Conservation (phyloP, 768 basidiomycete species). For the Podaxis carcinomalis region DNA sequence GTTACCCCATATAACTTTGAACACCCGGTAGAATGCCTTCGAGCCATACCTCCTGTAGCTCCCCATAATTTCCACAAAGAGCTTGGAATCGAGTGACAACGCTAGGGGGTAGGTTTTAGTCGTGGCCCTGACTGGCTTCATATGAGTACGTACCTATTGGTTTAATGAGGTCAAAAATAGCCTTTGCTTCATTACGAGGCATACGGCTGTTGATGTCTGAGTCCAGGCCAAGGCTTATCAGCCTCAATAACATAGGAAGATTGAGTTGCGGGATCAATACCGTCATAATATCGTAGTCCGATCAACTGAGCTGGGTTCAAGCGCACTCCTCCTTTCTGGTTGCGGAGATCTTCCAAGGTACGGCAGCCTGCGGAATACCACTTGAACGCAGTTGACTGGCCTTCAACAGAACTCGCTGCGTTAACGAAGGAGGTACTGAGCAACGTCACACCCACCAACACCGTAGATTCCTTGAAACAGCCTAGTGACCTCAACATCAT, state of each 20-base stretch:
- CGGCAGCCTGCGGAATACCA: constrained; percentile 79
- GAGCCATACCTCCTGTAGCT: constrained; percentile 67
- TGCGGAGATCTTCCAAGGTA: constrained; percentile 68
- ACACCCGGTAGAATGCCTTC: background rate
- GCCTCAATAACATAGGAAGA: constrained; percentile 1
- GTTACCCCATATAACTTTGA: constrained; percentile 1
- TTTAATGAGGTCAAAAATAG: constrained; percentile 70
- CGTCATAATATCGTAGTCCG: constrained; percentile 67
- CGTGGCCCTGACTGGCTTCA: background rate
- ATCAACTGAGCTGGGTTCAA: constrained; percentile 59
- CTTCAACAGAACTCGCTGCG: constrained; percentile 26
- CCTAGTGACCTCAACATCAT: constrained; percentile 50
- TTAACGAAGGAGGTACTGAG: background rate
- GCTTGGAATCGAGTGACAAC: constrained; percentile 59
- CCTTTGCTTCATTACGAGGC: constrained; percentile 74
- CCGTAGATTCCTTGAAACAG: constrained; percentile 83
- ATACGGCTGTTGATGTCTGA: constrained; percentile 82
- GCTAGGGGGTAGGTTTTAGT: constrained; percentile 36
- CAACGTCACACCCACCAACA: constrained; percentile 54
- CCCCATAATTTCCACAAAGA: constrained; percentile 88
- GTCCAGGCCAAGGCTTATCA: background rate
- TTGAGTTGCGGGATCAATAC: constrained; percentile 29
- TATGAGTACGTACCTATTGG: constrained; percentile 48
- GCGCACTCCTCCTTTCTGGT: constrained; percentile 56
- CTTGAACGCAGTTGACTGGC: constrained; percentile 58